Conservation (phyloP, 2,329 filamentous ascomycete genomes). For the Epichloe gansuensis region DNA sequence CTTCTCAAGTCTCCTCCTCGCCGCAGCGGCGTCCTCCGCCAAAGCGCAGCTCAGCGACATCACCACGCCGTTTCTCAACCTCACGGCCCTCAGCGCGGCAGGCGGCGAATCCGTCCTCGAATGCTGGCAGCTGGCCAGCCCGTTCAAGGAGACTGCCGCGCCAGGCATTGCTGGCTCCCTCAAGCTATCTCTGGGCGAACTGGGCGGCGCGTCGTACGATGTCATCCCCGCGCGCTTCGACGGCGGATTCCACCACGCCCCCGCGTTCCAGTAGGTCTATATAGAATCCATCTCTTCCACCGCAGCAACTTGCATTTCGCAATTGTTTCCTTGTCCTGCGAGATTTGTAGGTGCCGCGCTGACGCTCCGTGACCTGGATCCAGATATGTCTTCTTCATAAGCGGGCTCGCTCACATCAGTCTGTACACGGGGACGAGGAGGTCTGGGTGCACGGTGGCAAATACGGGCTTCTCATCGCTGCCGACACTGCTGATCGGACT, state of each 20-base stretch:
- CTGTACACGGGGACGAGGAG: conserved; percentile 24
- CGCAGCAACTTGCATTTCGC: background rate
- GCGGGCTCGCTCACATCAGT: conserved; percentile 28
- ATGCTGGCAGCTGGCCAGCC: conserved; percentile 29
- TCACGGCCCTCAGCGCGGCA: conserved; percentile 27
- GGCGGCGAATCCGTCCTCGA: conserved; percentile 29
- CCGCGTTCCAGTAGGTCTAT: conserved; percentile 25
- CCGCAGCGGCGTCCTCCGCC: background rate
- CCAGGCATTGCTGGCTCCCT: conserved; percentile 21
- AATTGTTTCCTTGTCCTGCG: background rate
- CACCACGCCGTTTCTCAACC: conserved; percentile 19
- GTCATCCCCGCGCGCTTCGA: conserved; percentile 25
- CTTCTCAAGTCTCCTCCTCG: background rate
- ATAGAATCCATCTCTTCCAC: too few species aligned
- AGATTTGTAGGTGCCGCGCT: background rate
- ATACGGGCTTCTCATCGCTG: conserved; percentile 28
- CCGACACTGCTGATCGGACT: conserved; percentile 29
- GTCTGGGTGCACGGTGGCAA: conserved; percentile 27
- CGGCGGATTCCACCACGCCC: conserved; percentile 30
- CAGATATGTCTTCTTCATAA: conserved; percentile 25
- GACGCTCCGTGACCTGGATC: background rate
- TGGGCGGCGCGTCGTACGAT: conserved; percentile 21
- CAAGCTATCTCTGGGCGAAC: conserved; percentile 19
- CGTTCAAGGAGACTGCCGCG: conserved; percentile 13
- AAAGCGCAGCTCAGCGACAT: background rate